Evolutionary conservation across 2,329 filamentous ascomycete genomes (phyloP).

Genomic region (Ceratocystis huliohia): DNA sequence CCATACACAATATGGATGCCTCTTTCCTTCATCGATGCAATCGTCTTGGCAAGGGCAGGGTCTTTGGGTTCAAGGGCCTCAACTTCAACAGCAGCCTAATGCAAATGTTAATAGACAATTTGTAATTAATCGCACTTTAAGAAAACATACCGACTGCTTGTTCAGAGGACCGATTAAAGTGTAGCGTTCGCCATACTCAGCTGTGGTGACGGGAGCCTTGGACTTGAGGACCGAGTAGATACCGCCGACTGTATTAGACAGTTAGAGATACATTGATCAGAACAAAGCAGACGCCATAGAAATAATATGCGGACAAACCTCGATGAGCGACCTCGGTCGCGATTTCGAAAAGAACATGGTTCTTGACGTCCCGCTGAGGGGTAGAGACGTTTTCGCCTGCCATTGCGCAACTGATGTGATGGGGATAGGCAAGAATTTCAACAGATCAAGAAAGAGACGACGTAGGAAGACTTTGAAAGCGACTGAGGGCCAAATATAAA

Average conservation of each 20-base stretch:
- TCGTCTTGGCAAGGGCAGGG: constrained; percentile 66
- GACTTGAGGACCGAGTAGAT: constrained; percentile 99
- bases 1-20: constrained; percentile 86
- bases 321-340: constrained; percentile 95
- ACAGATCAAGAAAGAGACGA: constrained; percentile 11
- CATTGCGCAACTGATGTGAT: constrained; percentile 16
- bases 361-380: constrained; percentile 63
- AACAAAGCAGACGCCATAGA: background rate
- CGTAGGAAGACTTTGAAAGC: background rate
- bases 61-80: constrained; percentile 80
- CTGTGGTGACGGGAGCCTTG: constrained; percentile 92
- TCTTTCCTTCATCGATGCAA: constrained; percentile 83
- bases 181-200: constrained; percentile 96
- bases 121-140: background rate
- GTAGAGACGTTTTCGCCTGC: constrained; percentile 30
- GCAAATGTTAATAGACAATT: constrained; percentile 5
- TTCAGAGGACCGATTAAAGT: constrained; percentile 92
- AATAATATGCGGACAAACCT: constrained; percentile 41
- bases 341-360: constrained; percentile 92
- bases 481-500: background rate
- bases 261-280: constrained; percentile 8
- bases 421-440: background rate
- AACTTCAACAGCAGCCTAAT: constrained; percentile 87
- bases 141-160: constrained; percentile 59
- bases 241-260: constrained; percentile 59